phyloP scores from a whole-genome alignment of 176 grass and related monocot species.

The Raddia distichophylla region DNA sequence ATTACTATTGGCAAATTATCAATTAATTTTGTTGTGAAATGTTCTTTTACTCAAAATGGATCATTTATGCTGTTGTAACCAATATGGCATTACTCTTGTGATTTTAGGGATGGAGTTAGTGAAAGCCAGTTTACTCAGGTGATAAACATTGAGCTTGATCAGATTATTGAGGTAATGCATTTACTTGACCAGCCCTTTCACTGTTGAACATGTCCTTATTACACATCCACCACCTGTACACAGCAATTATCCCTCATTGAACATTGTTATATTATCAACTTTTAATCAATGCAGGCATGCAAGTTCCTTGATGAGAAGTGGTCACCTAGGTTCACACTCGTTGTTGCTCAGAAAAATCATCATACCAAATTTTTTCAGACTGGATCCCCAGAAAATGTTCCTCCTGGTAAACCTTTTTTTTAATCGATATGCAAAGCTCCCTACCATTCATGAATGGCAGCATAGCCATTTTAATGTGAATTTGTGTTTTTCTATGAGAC shows the following conservation, averaged over 20 bases:
- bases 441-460: neutral
- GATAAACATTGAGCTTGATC: constrained; percentile 86
- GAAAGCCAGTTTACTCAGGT: constrained; percentile 87
- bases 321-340: constrained; percentile 74
- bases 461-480: neutral
- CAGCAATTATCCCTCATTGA: neutral
- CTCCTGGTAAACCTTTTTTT: constrained; percentile 57
- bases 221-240: neutral
- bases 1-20: neutral
- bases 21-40: constrained; percentile 10
- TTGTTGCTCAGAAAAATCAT: constrained; percentile 90
- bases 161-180: constrained; percentile 75
- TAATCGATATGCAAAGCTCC: neutral
- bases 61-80: constrained; percentile 14
- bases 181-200: constrained; percentile 4
- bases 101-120: constrained; percentile 77
- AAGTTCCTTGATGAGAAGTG: constrained; percentile 82
- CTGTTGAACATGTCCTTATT: neutral
- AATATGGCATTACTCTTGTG: constrained; percentile 13
- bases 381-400: constrained; percentile 79
- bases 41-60: constrained; percentile 8
- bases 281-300: constrained; percentile 59
- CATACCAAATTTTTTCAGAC: constrained; percentile 85
- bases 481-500: neutral
- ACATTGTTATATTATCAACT: neutral